phyloP scores from a whole-genome alignment of 169 alveolate genomes.

The Eimeria sp. region DNA sequence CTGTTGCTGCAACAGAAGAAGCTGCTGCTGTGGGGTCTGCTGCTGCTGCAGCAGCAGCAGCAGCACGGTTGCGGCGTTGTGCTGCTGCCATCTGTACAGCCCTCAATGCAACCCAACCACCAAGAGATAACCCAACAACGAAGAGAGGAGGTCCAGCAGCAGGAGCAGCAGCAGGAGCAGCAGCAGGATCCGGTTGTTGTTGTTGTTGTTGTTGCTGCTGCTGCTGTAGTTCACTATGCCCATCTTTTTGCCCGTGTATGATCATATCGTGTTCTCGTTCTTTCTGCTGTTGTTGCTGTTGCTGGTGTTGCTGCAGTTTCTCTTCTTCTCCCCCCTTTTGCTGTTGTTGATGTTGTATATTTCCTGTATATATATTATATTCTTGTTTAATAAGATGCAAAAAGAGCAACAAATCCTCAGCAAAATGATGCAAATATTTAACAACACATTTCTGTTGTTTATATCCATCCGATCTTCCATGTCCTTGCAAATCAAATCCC shows the following conservation, averaged over 20 bases:
- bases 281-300: too few species aligned
- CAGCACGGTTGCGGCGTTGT: neutral
- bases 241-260: too few species aligned
- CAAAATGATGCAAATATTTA: conserved; percentile 46
- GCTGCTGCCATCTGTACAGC: conserved; percentile 70
- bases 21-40: too few species aligned
- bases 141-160: too few species aligned
- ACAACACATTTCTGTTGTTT: conserved; percentile 50
- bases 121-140: conserved; percentile 69
- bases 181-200: conserved; percentile 3
- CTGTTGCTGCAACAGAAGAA: neutral
- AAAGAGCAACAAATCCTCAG: neutral
- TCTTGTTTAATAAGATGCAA: too few species aligned
- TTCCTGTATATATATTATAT: too few species aligned
- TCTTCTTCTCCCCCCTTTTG: too few species aligned
- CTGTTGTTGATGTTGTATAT: too few species aligned
- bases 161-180: neutral
- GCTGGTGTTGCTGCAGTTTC: too few species aligned
- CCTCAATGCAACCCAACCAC: conserved; percentile 79
- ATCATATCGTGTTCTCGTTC: too few species aligned
- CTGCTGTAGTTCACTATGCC: too few species aligned
- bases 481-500: conserved; percentile 82
- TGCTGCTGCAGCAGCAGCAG: neutral
- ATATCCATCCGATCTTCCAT: conserved; percentile 73
- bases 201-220: too few species aligned